Base-by-base conservation (phyloP, 768 basidiomycete genomes). In the Suillus fuscotomentosus region DNA sequence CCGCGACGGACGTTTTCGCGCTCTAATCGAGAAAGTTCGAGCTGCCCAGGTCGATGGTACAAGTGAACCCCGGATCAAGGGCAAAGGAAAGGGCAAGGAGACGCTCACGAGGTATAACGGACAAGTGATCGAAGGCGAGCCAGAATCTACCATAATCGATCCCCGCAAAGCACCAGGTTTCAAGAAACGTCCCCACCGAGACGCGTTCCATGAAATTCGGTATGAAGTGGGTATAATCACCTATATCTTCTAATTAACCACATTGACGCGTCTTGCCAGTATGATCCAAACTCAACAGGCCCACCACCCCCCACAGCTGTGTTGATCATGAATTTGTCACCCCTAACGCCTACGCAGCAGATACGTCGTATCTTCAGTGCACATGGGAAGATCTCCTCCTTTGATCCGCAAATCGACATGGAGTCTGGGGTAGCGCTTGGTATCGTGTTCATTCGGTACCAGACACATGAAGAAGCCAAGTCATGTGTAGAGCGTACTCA, bases 341-440 rank as follows among this genome's bases (percentile, higher is more conserved):
- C 88, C 0, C 78, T 97, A 34, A 90, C 89, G 3, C 85, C 92
- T 1, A 84, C 83, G 50, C 77, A 82, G 41, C 79, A 84, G 45
- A 85, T 97, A 61, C 84, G 86, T 27, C 82, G 84, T 4, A 85
- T 90, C 70, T 89, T 97, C 71, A 71, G 81, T 6, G 65, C 77
- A 10, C 81, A 90, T 70, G 95, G 94, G 2, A 72, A 78, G 17
- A 79, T 95, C 63, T 63, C 78, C 7, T 83, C 86, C 3, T 88
- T 93, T 63, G 92, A 95, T 63, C 83, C 88, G 13, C 91, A 94
- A 70, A 85, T 91, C 64, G 91, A 97, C 76, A 83, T 84, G 63
- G 81, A 83, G 60, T 93, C 88, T n/a, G 95, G 95, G 3, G 88
- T 86, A 57, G 85, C 89, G 2, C 83, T 97, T 1, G 95, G 96